Conservation (phyloP, 148 eudicot genomes). For the Pharnaceum exiguum region DNA sequence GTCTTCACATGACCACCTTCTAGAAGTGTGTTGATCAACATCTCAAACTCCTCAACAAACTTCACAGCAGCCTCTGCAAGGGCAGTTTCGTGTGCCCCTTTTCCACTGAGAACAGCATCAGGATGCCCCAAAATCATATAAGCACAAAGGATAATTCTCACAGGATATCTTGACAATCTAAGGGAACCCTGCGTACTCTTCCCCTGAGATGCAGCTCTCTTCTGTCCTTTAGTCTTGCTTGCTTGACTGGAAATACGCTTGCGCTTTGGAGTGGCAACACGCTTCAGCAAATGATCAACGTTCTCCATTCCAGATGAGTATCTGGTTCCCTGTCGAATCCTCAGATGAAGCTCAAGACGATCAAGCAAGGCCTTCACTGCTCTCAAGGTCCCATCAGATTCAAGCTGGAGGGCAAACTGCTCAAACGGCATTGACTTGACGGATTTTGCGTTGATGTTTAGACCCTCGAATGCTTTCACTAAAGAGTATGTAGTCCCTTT, state of each 20-base stretch:
- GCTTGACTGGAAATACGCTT: slow-evolving; percentile 47
- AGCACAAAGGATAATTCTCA: slow-evolving; percentile 84
- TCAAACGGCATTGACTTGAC: slow-evolving; percentile 81
- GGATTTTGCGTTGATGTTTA: slow-evolving; percentile 50
- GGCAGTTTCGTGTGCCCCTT: slow-evolving; percentile 70
- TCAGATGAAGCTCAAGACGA: slow-evolving; percentile 68
- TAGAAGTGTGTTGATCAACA: slow-evolving; percentile 44
- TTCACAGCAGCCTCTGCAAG: slow-evolving; percentile 75
- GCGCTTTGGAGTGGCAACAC: slow-evolving; percentile 64
- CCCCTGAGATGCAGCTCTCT: slow-evolving; percentile 29
- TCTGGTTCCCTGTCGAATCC: slow-evolving; percentile 25
- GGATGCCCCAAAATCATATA: slow-evolving; percentile 96
- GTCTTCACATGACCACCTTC: slow-evolving; percentile 31
- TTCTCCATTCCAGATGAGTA: slow-evolving; percentile 46
- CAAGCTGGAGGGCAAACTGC: slow-evolving; percentile 73
- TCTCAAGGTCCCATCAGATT: slow-evolving; percentile 51
- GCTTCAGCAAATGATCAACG: slow-evolving; percentile 84
- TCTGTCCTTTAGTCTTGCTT: slow-evolving; percentile 31
- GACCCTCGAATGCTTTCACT: slow-evolving; percentile 42
- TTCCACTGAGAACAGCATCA: slow-evolving; percentile 88
- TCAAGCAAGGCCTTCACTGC: slow-evolving; percentile 62
- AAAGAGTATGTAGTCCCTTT: slow-evolving; percentile 67
- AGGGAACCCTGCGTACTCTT: slow-evolving; percentile 30
- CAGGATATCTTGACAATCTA: slow-evolving; percentile 73
- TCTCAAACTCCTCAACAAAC: slow-evolving; percentile 72